phyloP scores from a whole-genome alignment of 306 rosid species.

The Albizia julibrissin region DNA sequence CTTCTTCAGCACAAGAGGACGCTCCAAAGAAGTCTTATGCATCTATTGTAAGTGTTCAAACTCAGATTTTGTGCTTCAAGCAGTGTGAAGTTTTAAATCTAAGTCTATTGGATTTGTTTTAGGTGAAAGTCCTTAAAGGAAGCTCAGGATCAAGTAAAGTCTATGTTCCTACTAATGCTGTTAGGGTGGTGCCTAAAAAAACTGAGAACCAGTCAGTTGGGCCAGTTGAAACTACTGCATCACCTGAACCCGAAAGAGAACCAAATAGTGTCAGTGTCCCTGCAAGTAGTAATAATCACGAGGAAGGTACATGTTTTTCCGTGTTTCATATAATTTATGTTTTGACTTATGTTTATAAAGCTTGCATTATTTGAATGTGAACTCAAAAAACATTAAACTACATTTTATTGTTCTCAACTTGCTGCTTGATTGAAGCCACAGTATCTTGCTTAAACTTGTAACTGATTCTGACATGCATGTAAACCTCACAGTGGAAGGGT shows the following conservation, averaged over 20 bases:
- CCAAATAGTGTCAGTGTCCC: constrained; percentile 38
- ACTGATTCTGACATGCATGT: constrained; percentile 30
- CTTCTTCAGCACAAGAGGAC: constrained; percentile 50
- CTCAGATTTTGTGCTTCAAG: constrained; percentile 24
- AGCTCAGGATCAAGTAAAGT: constrained; percentile 48
- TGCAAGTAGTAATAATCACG: constrained; percentile 48
- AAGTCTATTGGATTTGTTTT: constrained; percentile 39
- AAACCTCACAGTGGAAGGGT: constrained; percentile 55
- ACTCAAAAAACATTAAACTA: background rate
- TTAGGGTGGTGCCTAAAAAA: constrained; percentile 45
- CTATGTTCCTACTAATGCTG: constrained; percentile 58
- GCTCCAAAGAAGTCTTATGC: constrained; percentile 77
- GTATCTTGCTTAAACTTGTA: constrained; percentile 10
- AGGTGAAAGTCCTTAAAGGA: constrained; percentile 72
- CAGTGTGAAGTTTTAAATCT: constrained; percentile 25
- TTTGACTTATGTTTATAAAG: constrained; percentile 13
- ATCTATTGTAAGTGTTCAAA: constrained; percentile 60
- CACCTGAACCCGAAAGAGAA: constrained; percentile 57
- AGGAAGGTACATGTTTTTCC: constrained; percentile 55
- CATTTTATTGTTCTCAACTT: constrained; percentile 9
- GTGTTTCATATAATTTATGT: constrained; percentile 10
- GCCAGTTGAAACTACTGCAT: constrained; percentile 40
- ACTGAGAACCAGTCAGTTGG: constrained; percentile 41
- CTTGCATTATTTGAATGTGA: constrained; percentile 12
- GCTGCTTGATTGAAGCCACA: constrained; percentile 1